phyloP scores from a whole-genome alignment of 2,329 filamentous ascomycete species.

The Hypoxylon sp. region DNA sequence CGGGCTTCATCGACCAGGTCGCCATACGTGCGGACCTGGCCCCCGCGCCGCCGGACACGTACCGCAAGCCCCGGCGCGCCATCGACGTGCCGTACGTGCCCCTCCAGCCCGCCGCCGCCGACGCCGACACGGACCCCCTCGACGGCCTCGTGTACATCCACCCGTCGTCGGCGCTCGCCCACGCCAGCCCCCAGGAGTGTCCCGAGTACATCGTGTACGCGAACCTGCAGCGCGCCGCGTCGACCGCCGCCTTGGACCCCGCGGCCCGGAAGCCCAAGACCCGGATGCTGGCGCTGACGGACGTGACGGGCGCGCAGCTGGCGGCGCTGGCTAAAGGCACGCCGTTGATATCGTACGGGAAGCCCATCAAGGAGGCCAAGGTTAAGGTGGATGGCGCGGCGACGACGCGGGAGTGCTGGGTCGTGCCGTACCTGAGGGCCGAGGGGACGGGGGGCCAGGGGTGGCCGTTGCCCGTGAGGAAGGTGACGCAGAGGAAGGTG shows the following conservation, averaged over 20 bases:
- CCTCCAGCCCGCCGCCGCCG: conserved; percentile 74
- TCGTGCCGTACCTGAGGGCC: conserved; percentile 80
- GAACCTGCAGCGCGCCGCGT: conserved; percentile 78
- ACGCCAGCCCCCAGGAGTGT: conserved; percentile 76
- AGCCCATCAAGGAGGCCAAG: conserved; percentile 84
- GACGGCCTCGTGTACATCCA: conserved; percentile 87
- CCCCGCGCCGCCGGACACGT: conserved; percentile 74
- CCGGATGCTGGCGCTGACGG: conserved; percentile 88
- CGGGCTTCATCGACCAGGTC: conserved; percentile 93
- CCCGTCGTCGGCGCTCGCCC: conserved; percentile 82
- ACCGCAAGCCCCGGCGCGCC: conserved; percentile 80
- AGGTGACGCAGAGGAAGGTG: conserved; percentile 83
- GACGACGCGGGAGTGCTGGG: conserved; percentile 79
- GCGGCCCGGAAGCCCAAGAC: conserved; percentile 74
- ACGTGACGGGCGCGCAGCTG: conserved; percentile 80
- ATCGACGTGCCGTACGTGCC: conserved; percentile 94
- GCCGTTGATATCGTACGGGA: conserved; percentile 84
- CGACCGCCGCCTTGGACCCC: conserved; percentile 55
- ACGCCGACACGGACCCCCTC: conserved; percentile 54
- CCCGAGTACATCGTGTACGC: conserved; percentile 91
- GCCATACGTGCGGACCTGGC: conserved; percentile 92
- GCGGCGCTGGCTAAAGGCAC: conserved; percentile 85
- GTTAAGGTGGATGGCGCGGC: conserved; percentile 58
- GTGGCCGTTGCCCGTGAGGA: conserved; percentile 88
- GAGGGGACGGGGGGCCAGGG: conserved; percentile 75